Conservation (phyloP, 495 filamentous ascomycete genomes). For the Daldinia vernicosa region DNA sequence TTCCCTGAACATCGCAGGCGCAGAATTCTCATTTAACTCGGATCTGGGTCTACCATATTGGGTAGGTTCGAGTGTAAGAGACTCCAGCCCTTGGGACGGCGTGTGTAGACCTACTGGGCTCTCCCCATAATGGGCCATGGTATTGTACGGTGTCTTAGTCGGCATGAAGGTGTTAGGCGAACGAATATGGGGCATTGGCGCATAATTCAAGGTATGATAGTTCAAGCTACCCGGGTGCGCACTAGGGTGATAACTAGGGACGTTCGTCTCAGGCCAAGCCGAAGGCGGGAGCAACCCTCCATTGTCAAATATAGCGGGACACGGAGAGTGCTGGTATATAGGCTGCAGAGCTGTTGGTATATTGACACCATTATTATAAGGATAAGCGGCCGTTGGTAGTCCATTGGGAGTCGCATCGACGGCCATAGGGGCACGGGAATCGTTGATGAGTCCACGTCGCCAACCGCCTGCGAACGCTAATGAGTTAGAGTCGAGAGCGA, state of each 20-base stretch:
- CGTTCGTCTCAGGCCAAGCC: constrained; percentile 80
- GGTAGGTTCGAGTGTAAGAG: constrained; percentile 49
- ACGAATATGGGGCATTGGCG: constrained; percentile 35
- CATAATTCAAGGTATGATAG: constrained; percentile 28
- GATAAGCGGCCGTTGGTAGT: constrained; percentile 40
- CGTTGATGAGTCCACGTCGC: constrained; percentile 36
- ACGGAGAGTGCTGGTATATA: constrained; percentile 72
- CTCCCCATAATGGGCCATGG: constrained; percentile 33
- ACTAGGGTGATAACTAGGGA: constrained; percentile 48
- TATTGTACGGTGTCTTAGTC: constrained; percentile 37
- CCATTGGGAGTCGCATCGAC: constrained; percentile 40
- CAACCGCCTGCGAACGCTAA: constrained; percentile 24
- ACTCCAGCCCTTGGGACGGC: constrained; percentile 50
- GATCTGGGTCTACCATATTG: constrained; percentile 21
- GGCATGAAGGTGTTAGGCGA: constrained; percentile 34
- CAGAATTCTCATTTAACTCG: constrained; percentile 40
- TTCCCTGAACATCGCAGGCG: constrained; percentile 77
- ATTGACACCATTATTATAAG: constrained; percentile 56
- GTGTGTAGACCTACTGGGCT: constrained; percentile 35
- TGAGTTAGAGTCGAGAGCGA: constrained; percentile 24
- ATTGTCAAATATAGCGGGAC: constrained; percentile 78
- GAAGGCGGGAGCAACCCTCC: constrained; percentile 73
- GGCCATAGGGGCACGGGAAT: constrained; percentile 26
- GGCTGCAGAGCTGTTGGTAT: constrained; percentile 76
- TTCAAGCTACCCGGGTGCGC: constrained; percentile 25